Evolutionary conservation across 2,329 filamentous ascomycete species (phyloP).

Genomic region (Coleophoma eucalyptorum): DNA sequence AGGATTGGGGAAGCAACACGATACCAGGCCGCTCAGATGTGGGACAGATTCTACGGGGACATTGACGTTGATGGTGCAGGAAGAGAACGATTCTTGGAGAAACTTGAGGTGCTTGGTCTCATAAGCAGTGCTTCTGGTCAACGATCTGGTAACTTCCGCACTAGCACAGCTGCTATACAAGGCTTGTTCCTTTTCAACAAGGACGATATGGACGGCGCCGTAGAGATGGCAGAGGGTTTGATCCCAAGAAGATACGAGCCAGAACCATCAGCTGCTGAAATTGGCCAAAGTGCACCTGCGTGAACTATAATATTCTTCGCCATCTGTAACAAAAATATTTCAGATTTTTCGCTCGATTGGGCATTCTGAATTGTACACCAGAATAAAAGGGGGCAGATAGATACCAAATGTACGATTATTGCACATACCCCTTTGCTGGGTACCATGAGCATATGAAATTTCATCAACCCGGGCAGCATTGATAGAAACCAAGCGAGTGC

Average conservation of each 20-base stretch:
- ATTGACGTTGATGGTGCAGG: slow-evolving; percentile 62
- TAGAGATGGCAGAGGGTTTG: slow-evolving; percentile 70
- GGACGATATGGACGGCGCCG: slow-evolving; percentile 81
- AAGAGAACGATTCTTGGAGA: slow-evolving; percentile 65
- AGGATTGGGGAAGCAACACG: slow-evolving; percentile 83
- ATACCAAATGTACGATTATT: no score
- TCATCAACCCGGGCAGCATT: no score
- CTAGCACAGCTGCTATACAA: slow-evolving; percentile 89
- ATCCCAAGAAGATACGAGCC: slow-evolving; percentile 54
- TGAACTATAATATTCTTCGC: no score
- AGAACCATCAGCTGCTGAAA: slow-evolving; percentile 7
- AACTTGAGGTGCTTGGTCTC: slow-evolving; percentile 66
- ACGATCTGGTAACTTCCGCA: slow-evolving; percentile 29
- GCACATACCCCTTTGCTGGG: no score
- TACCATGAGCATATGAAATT: no score
- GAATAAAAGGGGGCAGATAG: no score
- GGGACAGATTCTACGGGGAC: slow-evolving; percentile 92
- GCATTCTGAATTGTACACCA: no score
- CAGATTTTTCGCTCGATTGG: no score
- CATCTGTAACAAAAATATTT: no score
- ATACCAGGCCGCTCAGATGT: slow-evolving; percentile 82
- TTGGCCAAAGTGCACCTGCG: neutral
- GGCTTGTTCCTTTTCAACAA: slow-evolving; percentile 96
- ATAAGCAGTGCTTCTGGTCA: slow-evolving; percentile 46
- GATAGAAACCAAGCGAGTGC: no score